phyloP scores from a whole-genome alignment of 345 rosid species.

The Gossypium anomalum region DNA sequence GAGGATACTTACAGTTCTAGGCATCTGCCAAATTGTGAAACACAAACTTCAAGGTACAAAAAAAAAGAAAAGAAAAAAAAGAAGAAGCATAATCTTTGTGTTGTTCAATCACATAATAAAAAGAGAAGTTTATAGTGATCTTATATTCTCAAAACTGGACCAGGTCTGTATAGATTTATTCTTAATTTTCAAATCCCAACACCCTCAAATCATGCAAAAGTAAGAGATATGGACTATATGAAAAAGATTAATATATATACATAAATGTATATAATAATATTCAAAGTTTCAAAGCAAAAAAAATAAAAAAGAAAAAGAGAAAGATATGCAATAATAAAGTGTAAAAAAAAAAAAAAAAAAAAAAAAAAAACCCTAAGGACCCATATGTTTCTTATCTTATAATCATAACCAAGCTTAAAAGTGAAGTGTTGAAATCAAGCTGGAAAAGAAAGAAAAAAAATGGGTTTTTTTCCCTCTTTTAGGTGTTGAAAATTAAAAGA shows the following conservation, averaged over 20 bases:
- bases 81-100: constrained; percentile 34
- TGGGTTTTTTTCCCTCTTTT: constrained; percentile 21
- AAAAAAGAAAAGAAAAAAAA: constrained; percentile 18
- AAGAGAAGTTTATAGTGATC: constrained; percentile 35
- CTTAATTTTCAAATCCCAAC: constrained; percentile 39
- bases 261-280: background rate
- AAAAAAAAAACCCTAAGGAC: constrained; percentile 26
- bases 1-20: constrained; percentile 21
- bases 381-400: constrained; percentile 22
- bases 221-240: constrained; percentile 2
- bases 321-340: constrained; percentile 23
- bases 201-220: constrained; percentile 44
- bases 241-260: background rate
- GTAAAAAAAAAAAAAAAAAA: constrained; percentile 5
- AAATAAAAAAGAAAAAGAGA: constrained; percentile 13
- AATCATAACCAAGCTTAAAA: constrained; percentile 13
- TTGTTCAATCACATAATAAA: constrained; percentile 51
- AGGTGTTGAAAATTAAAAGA: constrained; percentile 24
- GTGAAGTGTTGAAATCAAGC: constrained; percentile 23
- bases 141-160: constrained; percentile 36
- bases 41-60: constrained; percentile 50
- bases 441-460: constrained; percentile 26
- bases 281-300: constrained; percentile 9
- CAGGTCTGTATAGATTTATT: constrained; percentile 24
- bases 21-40: constrained; percentile 27